Conservation (phyloP, 805 yeast genomes). For the Candida dajiaensis region DNA sequence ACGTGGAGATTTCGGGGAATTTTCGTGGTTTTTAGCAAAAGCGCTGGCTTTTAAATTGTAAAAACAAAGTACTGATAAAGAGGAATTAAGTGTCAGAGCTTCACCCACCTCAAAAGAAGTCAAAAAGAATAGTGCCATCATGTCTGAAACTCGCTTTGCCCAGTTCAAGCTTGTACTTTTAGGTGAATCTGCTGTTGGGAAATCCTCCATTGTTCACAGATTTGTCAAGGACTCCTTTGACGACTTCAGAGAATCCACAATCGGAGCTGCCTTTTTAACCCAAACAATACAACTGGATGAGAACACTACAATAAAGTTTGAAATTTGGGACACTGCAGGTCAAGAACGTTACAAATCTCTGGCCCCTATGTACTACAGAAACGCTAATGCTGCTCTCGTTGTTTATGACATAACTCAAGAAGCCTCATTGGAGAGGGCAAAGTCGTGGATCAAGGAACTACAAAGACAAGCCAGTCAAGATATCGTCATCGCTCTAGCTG, state of each 20-base stretch:
- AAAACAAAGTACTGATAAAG: background rate
- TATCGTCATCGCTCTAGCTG: constrained; percentile 64
- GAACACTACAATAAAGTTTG: constrained; percentile 39
- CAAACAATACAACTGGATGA: constrained; percentile 54
- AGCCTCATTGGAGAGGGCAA: constrained; percentile 59
- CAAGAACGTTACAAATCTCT: constrained; percentile 80
- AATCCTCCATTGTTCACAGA: constrained; percentile 77
- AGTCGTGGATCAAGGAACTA: constrained; percentile 72
- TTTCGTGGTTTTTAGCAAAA: background rate
- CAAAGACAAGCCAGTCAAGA: constrained; percentile 61
- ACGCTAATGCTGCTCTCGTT: constrained; percentile 74
- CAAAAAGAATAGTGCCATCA: background rate
- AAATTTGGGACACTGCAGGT: constrained; percentile 88
- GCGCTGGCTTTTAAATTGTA: background rate
- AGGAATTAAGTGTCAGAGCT: background rate
- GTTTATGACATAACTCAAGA: constrained; percentile 71
- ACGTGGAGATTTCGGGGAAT: background rate
- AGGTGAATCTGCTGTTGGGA: constrained; percentile 84
- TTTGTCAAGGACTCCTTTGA: constrained; percentile 74
- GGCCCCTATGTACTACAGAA: constrained; percentile 80
- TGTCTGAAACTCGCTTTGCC: constrained; percentile 30
- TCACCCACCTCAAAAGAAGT: background rate
- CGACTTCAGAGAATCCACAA: constrained; percentile 79
- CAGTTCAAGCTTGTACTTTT: constrained; percentile 46
- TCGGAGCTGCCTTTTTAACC: constrained; percentile 97